A percentile compares a stretch with the other conserved stretches of the same genome.
These are phyloP conservation scores for Pichia terricola DNA, from an alignment of 1,139 yeast species.

Conservation along the genomic window DNA sequence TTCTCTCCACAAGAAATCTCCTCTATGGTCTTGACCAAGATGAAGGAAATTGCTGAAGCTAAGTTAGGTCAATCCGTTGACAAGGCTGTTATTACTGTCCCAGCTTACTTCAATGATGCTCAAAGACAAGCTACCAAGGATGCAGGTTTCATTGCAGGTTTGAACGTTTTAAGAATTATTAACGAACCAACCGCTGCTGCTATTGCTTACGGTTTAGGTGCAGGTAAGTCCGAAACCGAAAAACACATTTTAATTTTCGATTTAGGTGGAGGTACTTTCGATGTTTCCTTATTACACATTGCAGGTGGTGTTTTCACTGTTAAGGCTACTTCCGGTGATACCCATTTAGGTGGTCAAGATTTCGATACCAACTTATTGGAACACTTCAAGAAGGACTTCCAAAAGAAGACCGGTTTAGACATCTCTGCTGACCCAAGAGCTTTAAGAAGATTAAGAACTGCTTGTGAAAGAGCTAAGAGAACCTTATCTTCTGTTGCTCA, in stretches of 20 bases:
- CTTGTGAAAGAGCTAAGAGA: constrained; percentile 91
- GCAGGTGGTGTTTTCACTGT: constrained; percentile 99
- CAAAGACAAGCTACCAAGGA: constrained; percentile 98
- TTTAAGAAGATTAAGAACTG: constrained; percentile 84
- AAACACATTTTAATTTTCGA: constrained; percentile 88
- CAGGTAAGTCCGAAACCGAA: constrained; percentile 49
- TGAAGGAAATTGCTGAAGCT: constrained; percentile 98
- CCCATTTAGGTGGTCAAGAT: constrained; percentile 99
- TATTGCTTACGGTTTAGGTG: constrained; percentile 95
- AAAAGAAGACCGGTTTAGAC: constrained; percentile 93
- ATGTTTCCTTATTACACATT: constrained; percentile 91
- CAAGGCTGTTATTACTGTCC: constrained; percentile 92
- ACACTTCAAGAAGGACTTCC: constrained; percentile 90
- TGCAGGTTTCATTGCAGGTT: constrained; percentile 97
- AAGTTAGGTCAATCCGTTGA: constrained; percentile 88
- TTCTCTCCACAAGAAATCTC: constrained; percentile 98
- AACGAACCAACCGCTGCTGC: constrained; percentile 99
- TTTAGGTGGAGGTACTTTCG: constrained; percentile 98
- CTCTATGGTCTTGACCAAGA: constrained; percentile 91
- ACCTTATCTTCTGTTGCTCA: constrained; percentile 79
- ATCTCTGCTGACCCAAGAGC: constrained; percentile 91
- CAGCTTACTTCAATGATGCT: constrained; percentile 96
- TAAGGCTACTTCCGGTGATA: constrained; percentile 99
- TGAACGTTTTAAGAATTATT: constrained; percentile 91
- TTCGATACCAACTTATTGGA: constrained; percentile 94